Evolutionary conservation across 1,139 yeast species (phyloP).

Genomic region (Candida labiduridarum): DNA sequence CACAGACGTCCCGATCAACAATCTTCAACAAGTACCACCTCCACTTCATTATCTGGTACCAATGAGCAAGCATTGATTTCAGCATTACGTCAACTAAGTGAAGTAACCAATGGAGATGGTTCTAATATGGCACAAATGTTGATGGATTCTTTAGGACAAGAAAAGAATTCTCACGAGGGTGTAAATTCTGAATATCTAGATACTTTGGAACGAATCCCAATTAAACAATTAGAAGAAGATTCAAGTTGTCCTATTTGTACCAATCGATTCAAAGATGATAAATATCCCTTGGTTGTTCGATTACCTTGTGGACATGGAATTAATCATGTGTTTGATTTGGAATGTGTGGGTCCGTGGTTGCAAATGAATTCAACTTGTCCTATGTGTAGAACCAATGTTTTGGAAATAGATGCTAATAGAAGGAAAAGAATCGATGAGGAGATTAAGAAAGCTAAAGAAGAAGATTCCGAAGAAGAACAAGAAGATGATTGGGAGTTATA

Average conservation of each 20-base stretch:
- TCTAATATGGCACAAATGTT: constrained; percentile 32
- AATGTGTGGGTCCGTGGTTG: constrained; percentile 91
- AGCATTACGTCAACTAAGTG: constrained; percentile 35
- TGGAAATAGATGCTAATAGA: constrained; percentile 42
- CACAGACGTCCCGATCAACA: constrained; percentile 12
- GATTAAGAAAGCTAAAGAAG: constrained; percentile 48
- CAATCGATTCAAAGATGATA: constrained; percentile 66
- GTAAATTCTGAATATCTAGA: constrained; percentile 74
- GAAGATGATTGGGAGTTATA: constrained; percentile 78
- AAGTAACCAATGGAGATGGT: constrained; percentile 27
- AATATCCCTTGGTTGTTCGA: constrained; percentile 76
- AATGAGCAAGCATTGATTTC: constrained; percentile 14
- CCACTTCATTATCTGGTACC: constrained; percentile 5
- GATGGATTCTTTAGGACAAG: constrained; percentile 26
- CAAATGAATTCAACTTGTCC: constrained; percentile 84
- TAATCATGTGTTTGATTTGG: constrained; percentile 80
- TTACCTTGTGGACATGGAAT: constrained; percentile 64
- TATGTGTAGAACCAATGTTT: constrained; percentile 75
- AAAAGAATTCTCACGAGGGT: constrained; percentile 40
- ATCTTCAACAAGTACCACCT: constrained; percentile 11
- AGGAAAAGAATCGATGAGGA: constrained; percentile 45
- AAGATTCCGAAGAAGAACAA: constrained; percentile 66
- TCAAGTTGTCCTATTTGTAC: constrained; percentile 84
- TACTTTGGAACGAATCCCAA: constrained; percentile 68
- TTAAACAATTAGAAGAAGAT: constrained; percentile 51